Percentiles rank a stretch among this genome's conserved stretches.
These are phyloP conservation scores for Gastroboletus turbinatus DNA, from an alignment of 1,284 basidiomycete genomes.

Conservation along the genomic window DNA sequence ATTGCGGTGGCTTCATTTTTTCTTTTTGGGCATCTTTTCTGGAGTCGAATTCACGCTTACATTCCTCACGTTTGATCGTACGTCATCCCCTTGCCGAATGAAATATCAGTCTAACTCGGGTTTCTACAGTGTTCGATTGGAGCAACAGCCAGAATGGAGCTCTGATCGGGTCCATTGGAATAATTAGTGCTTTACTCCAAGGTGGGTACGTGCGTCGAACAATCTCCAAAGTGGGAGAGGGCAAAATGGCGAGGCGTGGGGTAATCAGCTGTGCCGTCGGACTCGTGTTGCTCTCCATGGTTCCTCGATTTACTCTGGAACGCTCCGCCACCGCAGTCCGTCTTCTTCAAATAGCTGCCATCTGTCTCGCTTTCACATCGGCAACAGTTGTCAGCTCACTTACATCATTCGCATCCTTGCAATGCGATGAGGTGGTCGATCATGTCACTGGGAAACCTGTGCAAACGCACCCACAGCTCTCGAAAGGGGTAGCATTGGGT, in stretches of 20 bases:
- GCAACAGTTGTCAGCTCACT: conserved; percentile 90
- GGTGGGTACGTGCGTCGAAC: conserved; percentile 87
- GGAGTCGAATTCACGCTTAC: conserved; percentile 92
- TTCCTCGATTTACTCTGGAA: conserved; percentile 57
- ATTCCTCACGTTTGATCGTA: conserved; percentile 85
- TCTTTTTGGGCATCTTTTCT: conserved; percentile 86
- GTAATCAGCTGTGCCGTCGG: conserved; percentile 69
- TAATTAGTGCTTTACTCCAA: conserved; percentile 84
- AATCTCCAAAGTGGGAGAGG: conserved; percentile 69
- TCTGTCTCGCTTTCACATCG: conserved; percentile 85
- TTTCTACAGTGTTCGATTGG: conserved; percentile 73
- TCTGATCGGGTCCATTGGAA: conserved; percentile 84
- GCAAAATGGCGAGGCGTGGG: conserved; percentile 76
- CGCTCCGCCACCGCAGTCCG: conserved; percentile 48
- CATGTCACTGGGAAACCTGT: conserved; percentile 53
- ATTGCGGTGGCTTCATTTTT: conserved; percentile 71
- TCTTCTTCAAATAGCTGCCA: conserved; percentile 72
- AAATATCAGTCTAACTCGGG: neutral
- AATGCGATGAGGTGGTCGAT: conserved; percentile 75
- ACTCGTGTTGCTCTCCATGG: conserved; percentile 64
- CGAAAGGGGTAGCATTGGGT: conserved; percentile 84
- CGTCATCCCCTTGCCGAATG: conserved; percentile 32
- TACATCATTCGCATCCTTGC: conserved; percentile 82
- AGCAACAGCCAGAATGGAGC: conserved; percentile 87
- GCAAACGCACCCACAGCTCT: conserved; percentile 61